Evolutionary conservation across 257 asterid genomes (phyloP).

Genomic region (Phtheirospermum japonicum): DNA sequence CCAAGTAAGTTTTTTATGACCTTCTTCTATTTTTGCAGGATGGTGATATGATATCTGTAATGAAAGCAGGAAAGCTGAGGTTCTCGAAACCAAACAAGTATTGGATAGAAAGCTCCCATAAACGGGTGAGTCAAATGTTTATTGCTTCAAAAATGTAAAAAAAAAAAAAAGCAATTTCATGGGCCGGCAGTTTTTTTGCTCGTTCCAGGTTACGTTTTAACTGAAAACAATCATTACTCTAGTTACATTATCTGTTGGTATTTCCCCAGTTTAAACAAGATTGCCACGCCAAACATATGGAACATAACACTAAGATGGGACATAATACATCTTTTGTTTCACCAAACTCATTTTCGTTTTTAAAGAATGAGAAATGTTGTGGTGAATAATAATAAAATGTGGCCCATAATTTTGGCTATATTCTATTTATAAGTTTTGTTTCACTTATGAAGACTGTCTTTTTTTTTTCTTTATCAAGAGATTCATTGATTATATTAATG

Average conservation of each 20-base stretch:
- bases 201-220: constrained; percentile 3
- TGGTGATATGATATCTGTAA: constrained; percentile 61
- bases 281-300: no score
- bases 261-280: no score
- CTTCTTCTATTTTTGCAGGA: constrained; percentile 45
- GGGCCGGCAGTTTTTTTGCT: background rate
- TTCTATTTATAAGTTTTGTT: background rate
- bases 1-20: background rate
- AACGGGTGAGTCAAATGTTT: constrained; percentile 58
- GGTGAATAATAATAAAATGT: background rate
- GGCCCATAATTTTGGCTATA: background rate
- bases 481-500: constrained; percentile 18
- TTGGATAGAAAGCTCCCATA: constrained; percentile 92
- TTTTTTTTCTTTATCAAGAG: constrained; percentile 9
- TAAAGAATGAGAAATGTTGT: background rate
- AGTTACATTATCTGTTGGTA: no score
- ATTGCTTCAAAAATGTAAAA: constrained; percentile 10
- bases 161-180: background rate
- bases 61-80: constrained; percentile 74
- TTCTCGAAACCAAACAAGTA: constrained; percentile 80
- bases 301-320: no score
- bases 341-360: background rate
- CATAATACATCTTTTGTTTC: no score
- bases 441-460: background rate
- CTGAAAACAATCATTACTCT: background rate